Conservation (phyloP, 2,329 filamentous ascomycete genomes). For the Orbilia quercus region DNA sequence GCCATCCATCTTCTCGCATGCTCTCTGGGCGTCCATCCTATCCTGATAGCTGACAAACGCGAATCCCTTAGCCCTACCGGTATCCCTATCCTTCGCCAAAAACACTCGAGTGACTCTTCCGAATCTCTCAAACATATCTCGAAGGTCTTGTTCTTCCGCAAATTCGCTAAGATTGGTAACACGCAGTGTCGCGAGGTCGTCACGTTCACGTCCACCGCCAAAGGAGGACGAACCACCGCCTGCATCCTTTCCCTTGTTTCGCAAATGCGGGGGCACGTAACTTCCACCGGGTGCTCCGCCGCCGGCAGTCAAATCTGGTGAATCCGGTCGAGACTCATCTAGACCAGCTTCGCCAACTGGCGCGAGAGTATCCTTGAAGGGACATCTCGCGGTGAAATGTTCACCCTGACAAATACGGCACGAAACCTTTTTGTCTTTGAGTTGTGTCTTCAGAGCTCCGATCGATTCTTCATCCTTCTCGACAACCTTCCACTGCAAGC, state of each 20-base stretch:
- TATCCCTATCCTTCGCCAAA: slow-evolving; percentile 96
- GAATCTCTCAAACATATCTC: slow-evolving; percentile 97
- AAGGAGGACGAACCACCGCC: slow-evolving; percentile 77
- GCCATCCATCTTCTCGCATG: slow-evolving; percentile 97
- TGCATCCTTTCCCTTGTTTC: slow-evolving; percentile 77
- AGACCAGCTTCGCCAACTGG: slow-evolving; percentile 65
- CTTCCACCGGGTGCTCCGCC: slow-evolving; percentile 68
- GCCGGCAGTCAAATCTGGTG: slow-evolving; percentile 65
- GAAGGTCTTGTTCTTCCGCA: slow-evolving; percentile 93
- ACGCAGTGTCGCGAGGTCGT: slow-evolving; percentile 93
- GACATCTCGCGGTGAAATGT: slow-evolving; percentile 98
- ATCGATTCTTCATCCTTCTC: slow-evolving; percentile 80
- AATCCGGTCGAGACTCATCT: slow-evolving; percentile 62
- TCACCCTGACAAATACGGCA: slow-evolving; percentile 98
- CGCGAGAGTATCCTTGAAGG: slow-evolving; percentile 91
- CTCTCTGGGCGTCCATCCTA: slow-evolving; percentile 86
- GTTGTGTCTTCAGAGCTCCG: slow-evolving; percentile 79
- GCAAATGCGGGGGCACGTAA: slow-evolving; percentile 93
- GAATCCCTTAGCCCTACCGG: slow-evolving; percentile 95
- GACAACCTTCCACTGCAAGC: slow-evolving; percentile 91
- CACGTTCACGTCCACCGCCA: slow-evolving; percentile 74
- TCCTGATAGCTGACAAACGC: slow-evolving; percentile 98
- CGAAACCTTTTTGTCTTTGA: slow-evolving; percentile 99
- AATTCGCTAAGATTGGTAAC: slow-evolving; percentile 99
- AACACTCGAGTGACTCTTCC: slow-evolving; percentile 97